These are phyloP conservation scores for Ganoderma sinense DNA, from an alignment of 1,284 basidiomycete species.

Conservation along the genomic window DNA sequence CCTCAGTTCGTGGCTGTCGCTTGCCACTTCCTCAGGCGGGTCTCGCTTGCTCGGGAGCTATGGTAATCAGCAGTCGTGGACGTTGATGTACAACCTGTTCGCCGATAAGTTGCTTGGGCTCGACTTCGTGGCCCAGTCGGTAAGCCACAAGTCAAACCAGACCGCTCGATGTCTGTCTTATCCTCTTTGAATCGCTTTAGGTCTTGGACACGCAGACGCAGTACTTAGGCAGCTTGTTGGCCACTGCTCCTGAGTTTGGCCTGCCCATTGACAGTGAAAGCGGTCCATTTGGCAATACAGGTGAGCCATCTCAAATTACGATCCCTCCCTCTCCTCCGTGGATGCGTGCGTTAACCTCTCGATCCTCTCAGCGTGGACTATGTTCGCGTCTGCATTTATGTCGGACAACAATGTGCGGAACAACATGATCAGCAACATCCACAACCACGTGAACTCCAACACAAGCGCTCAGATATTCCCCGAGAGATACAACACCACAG, in stretches of 20 bases:
- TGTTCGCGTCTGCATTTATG: conserved; percentile 36
- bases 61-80: conserved; percentile 58
- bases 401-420: conserved; percentile 31
- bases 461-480: conserved; percentile 30
- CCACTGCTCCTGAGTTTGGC: conserved; percentile 20
- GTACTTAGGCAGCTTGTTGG: conserved; percentile 18
- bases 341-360: not conserved
- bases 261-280: conserved; percentile 29
- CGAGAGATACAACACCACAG: conserved; percentile 27
- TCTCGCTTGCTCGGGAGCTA: conserved; percentile 50
- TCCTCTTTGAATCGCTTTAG: not conserved
- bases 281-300: conserved; percentile 22
- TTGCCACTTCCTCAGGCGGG: conserved; percentile 44
- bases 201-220: conserved; percentile 17
- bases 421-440: conserved; percentile 31
- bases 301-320: conserved; percentile 12
- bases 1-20: conserved; percentile 34
- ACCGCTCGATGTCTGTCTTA: not conserved
- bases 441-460: conserved; percentile 33
- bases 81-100: conserved; percentile 70
- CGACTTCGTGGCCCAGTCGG: conserved; percentile 30
- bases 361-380: conserved; percentile 31
- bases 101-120: conserved; percentile 62
- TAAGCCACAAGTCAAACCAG: conserved; percentile 20
- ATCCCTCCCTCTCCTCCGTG: too few species aligned